A percentile compares a stretch with the other conserved stretches of the same genome.
Evolutionary conservation across 1,139 yeast genomes (phyloP).

Genomic region (Protomyces gravidus): DNA sequence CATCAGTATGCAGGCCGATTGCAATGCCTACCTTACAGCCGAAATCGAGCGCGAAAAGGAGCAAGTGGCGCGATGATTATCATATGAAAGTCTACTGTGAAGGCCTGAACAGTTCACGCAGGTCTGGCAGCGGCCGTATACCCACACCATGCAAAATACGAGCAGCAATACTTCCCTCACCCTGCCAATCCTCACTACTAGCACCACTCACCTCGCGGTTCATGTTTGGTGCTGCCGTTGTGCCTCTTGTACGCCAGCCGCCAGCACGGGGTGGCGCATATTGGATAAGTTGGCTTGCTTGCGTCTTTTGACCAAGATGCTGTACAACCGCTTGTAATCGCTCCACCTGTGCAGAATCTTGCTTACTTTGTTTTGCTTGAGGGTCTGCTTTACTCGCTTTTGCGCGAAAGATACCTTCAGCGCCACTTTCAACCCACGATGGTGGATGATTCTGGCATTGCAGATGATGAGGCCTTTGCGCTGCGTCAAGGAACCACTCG

Average conservation of each 20-base stretch:
- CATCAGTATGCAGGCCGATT: neutral
- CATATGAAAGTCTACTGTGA: neutral
- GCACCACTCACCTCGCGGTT: neutral
- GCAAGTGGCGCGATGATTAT: neutral
- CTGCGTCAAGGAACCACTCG: neutral
- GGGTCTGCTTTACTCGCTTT: neutral
- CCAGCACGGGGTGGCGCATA: neutral
- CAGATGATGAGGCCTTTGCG: neutral
- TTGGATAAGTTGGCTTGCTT: neutral
- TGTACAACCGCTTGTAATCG: neutral
- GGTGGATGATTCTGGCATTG: neutral
- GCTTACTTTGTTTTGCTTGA: neutral
- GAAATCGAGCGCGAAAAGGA: neutral
- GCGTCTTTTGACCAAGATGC: neutral
- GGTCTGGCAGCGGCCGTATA: neutral
- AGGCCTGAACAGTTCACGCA: neutral
- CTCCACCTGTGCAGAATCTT: neutral
- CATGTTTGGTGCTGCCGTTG: neutral
- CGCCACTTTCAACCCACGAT: neutral
- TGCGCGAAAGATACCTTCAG: neutral
- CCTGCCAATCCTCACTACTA: neutral
- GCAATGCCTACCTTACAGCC: slow-evolving; percentile 1
- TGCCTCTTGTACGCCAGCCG: neutral
- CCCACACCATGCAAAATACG: neutral
- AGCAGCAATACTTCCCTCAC: neutral